Percentiles rank a stretch among this genome's conserved stretches.
These are phyloP conservation scores for Mortierella sp. DNA, from an alignment of 371 early-diverging fungal species.

Conservation along the genomic window DNA sequence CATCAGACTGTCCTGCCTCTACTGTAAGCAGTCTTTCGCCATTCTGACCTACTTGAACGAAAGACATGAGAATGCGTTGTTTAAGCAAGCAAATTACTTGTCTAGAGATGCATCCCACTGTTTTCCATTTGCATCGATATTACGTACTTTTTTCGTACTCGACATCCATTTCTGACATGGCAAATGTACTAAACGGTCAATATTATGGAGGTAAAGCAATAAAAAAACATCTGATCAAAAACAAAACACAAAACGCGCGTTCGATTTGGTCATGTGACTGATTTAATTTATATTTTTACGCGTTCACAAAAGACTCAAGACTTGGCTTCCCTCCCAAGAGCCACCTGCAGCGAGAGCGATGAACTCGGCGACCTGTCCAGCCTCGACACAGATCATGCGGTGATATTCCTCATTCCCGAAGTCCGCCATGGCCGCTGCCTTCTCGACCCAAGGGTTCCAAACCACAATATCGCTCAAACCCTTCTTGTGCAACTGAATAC, in stretches of 20 bases:
- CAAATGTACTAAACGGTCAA: too few species aligned
- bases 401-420: slow-evolving; percentile 87
- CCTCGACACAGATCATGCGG: slow-evolving; percentile 91
- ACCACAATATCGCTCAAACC: slow-evolving; percentile 73
- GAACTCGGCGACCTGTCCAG: slow-evolving; percentile 84
- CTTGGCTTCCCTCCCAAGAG: slow-evolving; percentile 82
- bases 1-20: slow-evolving; percentile 28
- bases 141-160: slow-evolving; percentile 23
- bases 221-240: neutral
- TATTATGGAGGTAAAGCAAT: neutral
- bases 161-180: slow-evolving; percentile 38
- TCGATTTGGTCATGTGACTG: slow-evolving; percentile 8
- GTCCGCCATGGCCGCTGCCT: slow-evolving; percentile 89
- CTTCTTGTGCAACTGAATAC: slow-evolving; percentile 18
- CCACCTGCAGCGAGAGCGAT: slow-evolving; percentile 73
- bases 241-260: slow-evolving; percentile 21
- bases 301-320: slow-evolving; percentile 62
- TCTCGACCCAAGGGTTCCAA: slow-evolving; percentile 97
- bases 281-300: slow-evolving; percentile 1
- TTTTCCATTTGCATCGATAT: too few species aligned
- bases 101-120: too few species aligned
- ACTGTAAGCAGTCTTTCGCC: slow-evolving; percentile 9
- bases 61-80: too few species aligned
- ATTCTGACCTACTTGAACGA: neutral
- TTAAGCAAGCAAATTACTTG: too few species aligned